Conservation (phyloP, 1,284 basidiomycete genomes). For the Trichosporon coremiiforme region DNA sequence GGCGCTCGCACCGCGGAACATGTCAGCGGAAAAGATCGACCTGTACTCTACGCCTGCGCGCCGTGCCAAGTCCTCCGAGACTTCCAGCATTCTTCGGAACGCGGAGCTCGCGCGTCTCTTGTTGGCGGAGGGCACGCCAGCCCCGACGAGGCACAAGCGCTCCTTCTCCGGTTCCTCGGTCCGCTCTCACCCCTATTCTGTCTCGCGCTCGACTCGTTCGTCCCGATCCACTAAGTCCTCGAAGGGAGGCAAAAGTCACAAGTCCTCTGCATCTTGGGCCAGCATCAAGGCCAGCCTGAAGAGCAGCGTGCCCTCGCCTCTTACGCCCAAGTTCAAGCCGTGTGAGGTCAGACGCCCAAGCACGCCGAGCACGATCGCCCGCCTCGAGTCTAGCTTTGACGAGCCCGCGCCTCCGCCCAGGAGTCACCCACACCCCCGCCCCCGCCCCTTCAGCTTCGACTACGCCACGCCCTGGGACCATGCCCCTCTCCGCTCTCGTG, state of each 20-base stretch:
- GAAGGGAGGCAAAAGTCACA: neutral
- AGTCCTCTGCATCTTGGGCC: neutral
- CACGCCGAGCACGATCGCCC: neutral
- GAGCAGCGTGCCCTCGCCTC: neutral
- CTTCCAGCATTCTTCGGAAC: conserved; percentile 20
- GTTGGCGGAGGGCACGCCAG: neutral
- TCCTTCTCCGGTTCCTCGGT: neutral
- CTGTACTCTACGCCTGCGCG: conserved; percentile 10
- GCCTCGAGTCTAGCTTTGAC: neutral
- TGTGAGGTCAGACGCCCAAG: neutral
- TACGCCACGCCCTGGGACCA: conserved; percentile 14
- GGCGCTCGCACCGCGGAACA: neutral
- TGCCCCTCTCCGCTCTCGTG: neutral
- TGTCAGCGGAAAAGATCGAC: neutral
- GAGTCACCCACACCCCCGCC: neutral
- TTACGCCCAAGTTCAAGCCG: neutral
- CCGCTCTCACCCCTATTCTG: neutral
- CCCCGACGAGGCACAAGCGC: neutral
- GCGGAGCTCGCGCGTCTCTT: conserved; percentile 21
- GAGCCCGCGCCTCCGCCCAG: neutral
- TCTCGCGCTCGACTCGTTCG: neutral
- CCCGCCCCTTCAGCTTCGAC: neutral
- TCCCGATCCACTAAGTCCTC: neutral
- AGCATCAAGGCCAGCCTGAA: conserved; percentile 14
- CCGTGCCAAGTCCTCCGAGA: neutral